phyloP scores from a whole-genome alignment of 2,329 filamentous ascomycete species.

The Cladosporium halotolerans region DNA sequence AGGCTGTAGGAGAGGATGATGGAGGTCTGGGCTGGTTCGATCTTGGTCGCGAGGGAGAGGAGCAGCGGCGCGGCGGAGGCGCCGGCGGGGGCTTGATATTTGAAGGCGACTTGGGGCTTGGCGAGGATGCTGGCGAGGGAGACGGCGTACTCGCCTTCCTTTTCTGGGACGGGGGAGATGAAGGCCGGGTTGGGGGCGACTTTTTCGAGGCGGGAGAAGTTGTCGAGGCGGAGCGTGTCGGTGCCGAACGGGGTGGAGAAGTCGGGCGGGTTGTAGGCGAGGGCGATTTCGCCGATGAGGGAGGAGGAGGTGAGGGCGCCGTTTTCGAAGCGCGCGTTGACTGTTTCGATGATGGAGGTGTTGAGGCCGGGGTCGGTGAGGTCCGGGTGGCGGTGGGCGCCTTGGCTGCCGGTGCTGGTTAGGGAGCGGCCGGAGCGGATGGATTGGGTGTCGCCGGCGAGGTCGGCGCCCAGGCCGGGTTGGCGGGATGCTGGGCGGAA shows the following conservation, averaged over 20 bases:
- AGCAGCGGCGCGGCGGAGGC: conserved; percentile 61
- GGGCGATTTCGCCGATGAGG: conserved; percentile 81
- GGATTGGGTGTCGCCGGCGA: conserved; percentile 74
- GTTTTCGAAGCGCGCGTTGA: conserved; percentile 77
- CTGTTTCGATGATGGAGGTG: conserved; percentile 82
- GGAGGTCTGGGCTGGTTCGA: conserved; percentile 77
- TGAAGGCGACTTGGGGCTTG: conserved; percentile 73
- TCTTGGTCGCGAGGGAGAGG: conserved; percentile 72
- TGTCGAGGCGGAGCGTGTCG: conserved; percentile 75
- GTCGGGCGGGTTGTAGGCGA: conserved; percentile 65
- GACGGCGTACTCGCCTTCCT: conserved; percentile 73
- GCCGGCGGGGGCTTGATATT: conserved; percentile 68
- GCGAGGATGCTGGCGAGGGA: conserved; percentile 61
- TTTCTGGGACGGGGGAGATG: conserved; percentile 62
- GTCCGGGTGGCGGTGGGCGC: conserved; percentile 68
- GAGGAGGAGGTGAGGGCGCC: conserved; percentile 65
- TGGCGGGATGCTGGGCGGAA: conserved; percentile 24
- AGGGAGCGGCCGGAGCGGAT: conserved; percentile 82
- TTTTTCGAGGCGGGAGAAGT: conserved; percentile 80
- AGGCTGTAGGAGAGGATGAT: conserved; percentile 78
- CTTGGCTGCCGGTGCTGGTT: conserved; percentile 57
- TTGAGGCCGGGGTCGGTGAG: conserved; percentile 74
- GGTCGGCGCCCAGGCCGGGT: conserved; percentile 42
- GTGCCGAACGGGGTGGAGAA: conserved; percentile 36
- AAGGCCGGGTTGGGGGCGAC: conserved; percentile 93